Base-by-base conservation (phyloP, 306 rosid genomes). In the Clitoria ternatea region DNA sequence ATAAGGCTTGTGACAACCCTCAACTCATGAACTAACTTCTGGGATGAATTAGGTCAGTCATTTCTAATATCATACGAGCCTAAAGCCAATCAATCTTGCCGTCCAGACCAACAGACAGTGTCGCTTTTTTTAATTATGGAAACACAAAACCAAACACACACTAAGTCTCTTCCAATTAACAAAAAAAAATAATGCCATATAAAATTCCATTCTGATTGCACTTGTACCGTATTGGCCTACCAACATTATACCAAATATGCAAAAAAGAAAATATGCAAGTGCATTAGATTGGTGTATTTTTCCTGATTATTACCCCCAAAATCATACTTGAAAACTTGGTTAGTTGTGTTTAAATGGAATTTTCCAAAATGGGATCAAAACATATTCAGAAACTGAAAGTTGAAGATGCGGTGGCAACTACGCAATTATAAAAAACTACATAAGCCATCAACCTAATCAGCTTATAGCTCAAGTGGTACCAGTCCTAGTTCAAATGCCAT, bases 401-500 rank as follows among this genome's bases (percentile, higher is more conserved):
- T 15, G 43, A 75, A 66, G 59, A 56, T 19, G 7, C 0, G 2
- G 33, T 11, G 67, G 40, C 40, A 74, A 15, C 49, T n/a, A 18
- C 0, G 6, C 42, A 64, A 27, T 40, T 24, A 52, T 50, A 27
- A 70, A 70, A 7, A 30, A 69, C 47, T 2, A 50, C 23, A 29
- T 30, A 19, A 60, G 29, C 35, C 10, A 56, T 55, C 44, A 10
- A 59, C n/a, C n/a, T n/a, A n/a, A n/a, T n/a, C n/a, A n/a, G 45
- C 57, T 44, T 55, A 65, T 43, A 14, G 79, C 68, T 75, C 68
- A 75, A 36, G 11, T 30, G 60, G 23, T 32, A 75, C 48, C 6
- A 6, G 14, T 43, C 52, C 19, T 15, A 13, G 37, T 17, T 20
- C 9, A 62, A 72, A 55, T 19, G 32, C 35, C 6, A 13, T 4